Evolutionary conservation across 2,329 filamentous ascomycete species (phyloP), one percentile per base, ranked within the genome.

Genomic region (Hypoxylon sp.): DNA sequence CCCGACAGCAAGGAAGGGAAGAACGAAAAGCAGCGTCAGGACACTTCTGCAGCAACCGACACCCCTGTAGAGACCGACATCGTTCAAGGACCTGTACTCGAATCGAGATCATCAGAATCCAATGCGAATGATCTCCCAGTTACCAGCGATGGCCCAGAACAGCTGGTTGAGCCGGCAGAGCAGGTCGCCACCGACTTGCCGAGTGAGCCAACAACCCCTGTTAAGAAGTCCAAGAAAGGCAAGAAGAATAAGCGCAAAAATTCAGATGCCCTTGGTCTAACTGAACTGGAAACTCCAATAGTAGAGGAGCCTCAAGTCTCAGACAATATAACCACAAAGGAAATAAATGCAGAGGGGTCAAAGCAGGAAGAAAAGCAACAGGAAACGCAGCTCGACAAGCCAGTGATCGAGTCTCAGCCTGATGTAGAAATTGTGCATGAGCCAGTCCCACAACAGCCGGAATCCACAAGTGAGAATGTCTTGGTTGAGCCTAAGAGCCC

Each of bases 141-240:
- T 6, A 23, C 20, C 13, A 25, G 21, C 21, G 42, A 46, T 32
- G 36, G 48, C 29, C 46, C 19, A 32, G 34, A 52, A 31, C 27
- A 51, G n/a, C 34, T 50, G 9, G n/a, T 38, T 5, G 36, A 43
- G 23, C 27, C 38, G 9, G 30, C 37, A 20, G 43, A 55, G 7
- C 29, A 29, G 13, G 20, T 38, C 31, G 38, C 34, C 7, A 48
- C 56, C 8, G 42, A 17, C 4, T 35, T 55, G 7, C 32, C 35
- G n/a, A 50, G 59, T 23, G 55, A 57, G 15, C 21, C 34, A 5
- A 30, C 49, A 12, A 46, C 58, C 7, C 35, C 42, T 16, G 51
- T 54, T 15, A 67, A 69, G 63, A 68, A 67, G 41, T 62, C 56
- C 40, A 70, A 69, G 62, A 72, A 71, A 61, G 71, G 71, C 61